Conservation (phyloP, 2,329 filamentous ascomycete genomes). For the Cercospora sp. region DNA sequence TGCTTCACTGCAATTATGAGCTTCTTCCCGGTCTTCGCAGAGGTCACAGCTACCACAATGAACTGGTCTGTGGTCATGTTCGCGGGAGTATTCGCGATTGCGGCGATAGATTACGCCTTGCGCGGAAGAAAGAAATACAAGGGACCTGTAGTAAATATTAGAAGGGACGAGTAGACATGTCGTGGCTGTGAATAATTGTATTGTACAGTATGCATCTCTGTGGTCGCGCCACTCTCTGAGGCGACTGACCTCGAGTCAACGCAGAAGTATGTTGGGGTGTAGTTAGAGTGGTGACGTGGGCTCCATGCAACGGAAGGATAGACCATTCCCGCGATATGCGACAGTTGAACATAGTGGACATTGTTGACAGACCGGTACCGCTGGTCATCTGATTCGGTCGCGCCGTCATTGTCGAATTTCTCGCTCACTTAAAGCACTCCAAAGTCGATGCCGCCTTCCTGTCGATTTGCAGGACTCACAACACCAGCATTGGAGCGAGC, state of each 20-base stretch:
- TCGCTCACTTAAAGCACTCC: neutral
- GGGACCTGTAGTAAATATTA: conserved; percentile 22
- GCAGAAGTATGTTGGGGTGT: neutral
- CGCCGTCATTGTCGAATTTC: neutral
- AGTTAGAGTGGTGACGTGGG: neutral
- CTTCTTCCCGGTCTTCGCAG: conserved; percentile 25
- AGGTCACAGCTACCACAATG: conserved; percentile 21
- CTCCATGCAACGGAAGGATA: neutral
- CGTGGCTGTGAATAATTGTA: neutral
- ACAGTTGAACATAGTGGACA: neutral
- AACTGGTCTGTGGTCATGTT: conserved; percentile 29
- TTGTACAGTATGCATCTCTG: neutral
- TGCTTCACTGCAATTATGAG: conserved; percentile 18
- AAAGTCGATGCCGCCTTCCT: neutral
- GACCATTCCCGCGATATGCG: neutral
- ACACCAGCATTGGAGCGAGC: neutral
- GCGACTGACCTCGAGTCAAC: neutral
- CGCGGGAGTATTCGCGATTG: conserved; percentile 18
- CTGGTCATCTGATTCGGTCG: neutral
- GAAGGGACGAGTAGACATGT: neutral
- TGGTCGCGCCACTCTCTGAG: neutral
- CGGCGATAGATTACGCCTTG: conserved; percentile 14
- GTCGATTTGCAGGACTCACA: neutral
- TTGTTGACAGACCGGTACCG: neutral
- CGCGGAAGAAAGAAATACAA: conserved; percentile 18